phyloP scores from a whole-genome alignment of 768 basidiomycete species.

The Ramaria sp. region DNA sequence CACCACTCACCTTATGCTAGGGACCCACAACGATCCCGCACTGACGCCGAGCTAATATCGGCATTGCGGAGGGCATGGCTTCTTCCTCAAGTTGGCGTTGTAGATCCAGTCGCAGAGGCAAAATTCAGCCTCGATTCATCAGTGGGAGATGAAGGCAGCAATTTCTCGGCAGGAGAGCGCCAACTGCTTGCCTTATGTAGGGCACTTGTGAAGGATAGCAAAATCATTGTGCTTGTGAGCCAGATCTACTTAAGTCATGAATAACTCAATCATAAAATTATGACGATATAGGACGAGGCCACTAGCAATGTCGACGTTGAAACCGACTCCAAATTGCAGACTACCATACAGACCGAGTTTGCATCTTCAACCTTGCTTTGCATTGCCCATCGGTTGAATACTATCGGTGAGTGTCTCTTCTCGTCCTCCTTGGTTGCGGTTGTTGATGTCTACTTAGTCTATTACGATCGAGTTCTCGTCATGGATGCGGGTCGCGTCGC shows the following conservation, averaged over 20 bases:
- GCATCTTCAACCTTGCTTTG: conserved; percentile 40
- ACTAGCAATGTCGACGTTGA: conserved; percentile 53
- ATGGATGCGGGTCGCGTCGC: conserved; percentile 61
- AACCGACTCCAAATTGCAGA: conserved; percentile 51
- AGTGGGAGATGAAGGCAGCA: conserved; percentile 55
- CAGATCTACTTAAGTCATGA: neutral
- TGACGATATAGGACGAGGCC: conserved; percentile 42
- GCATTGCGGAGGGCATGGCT: conserved; percentile 52
- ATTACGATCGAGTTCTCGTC: conserved; percentile 62
- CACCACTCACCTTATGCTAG: conserved; percentile 17
- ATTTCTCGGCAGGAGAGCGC: conserved; percentile 59
- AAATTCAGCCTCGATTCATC: conserved; percentile 57
- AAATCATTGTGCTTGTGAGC: conserved; percentile 45
- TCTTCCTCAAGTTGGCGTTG: conserved; percentile 36
- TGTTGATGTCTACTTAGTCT: conserved; percentile 23
- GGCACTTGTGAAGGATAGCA: conserved; percentile 50
- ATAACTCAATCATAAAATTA: neutral
- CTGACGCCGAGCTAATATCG: conserved; percentile 53
- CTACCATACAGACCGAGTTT: conserved; percentile 55
- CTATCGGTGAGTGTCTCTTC: conserved; percentile 29
- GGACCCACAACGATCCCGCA: conserved; percentile 41
- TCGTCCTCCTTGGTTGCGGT: conserved; percentile 10
- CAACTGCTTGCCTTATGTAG: conserved; percentile 54
- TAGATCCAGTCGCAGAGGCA: conserved; percentile 38
- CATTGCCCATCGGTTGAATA: conserved; percentile 49